A percentile compares a stretch with the other conserved stretches of the same genome.
phyloP scores from a whole-genome alignment of 2,329 filamentous ascomycete genomes.

The Pseudocercospora cruenta region DNA sequence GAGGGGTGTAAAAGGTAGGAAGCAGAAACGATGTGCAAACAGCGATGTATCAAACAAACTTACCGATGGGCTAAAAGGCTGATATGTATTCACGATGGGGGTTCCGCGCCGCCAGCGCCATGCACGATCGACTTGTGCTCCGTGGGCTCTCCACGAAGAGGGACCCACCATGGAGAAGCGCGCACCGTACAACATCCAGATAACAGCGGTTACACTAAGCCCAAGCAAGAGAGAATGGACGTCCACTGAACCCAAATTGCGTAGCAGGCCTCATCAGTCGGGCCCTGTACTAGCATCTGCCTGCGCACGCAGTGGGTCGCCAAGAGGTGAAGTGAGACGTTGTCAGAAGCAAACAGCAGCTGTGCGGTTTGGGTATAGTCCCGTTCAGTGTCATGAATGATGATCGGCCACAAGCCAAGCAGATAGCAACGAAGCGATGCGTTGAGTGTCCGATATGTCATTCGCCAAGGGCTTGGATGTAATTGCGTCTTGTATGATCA shows the following conservation, averaged over 20 bases:
- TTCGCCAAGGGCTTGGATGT: conserved; percentile 19
- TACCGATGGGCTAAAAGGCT: conserved; percentile 13
- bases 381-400: conserved; percentile 15
- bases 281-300: conserved; percentile 24
- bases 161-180: conserved; percentile 16
- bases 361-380: conserved; percentile 16
- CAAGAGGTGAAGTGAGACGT: conserved; percentile 27
- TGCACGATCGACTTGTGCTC: conserved; percentile 19
- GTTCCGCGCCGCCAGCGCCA: conserved; percentile 19
- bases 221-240: conserved; percentile 11
- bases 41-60: conserved; percentile 11
- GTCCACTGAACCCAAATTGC: conserved; percentile 8
- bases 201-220: conserved; percentile 20
- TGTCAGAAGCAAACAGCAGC: conserved; percentile 18
- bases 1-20: background rate
- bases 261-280: conserved; percentile 11
- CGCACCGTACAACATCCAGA: conserved; percentile 11
- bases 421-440: conserved; percentile 14
- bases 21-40: conserved; percentile 7
- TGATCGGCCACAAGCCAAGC: conserved; percentile 25
- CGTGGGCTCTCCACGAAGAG: conserved; percentile 6
- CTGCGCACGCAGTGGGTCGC: conserved; percentile 24
- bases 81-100: conserved; percentile 20
- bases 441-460: conserved; percentile 21
- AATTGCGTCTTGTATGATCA: conserved; percentile 6